Percentiles rank a stretch among this genome's conserved stretches.
These are phyloP conservation scores for Fusarium napiforme DNA, from an alignment of 2,329 filamentous ascomycete species.

Conservation along the genomic window DNA sequence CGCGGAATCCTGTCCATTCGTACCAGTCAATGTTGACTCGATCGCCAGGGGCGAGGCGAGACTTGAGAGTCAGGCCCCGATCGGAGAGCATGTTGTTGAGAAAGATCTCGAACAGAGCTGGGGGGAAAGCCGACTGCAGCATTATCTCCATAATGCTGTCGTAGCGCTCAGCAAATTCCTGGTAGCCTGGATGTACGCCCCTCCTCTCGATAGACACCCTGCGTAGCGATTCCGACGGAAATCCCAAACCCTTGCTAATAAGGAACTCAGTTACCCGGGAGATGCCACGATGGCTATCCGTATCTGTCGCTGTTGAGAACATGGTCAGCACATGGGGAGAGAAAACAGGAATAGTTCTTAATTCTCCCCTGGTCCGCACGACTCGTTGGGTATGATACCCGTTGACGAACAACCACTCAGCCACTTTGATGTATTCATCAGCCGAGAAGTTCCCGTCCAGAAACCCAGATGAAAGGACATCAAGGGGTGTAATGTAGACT, in stretches of 20 bases:
- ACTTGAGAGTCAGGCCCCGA: background rate
- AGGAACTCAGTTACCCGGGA: background rate
- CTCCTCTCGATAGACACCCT: background rate
- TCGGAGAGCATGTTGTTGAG: background rate
- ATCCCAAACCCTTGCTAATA: background rate
- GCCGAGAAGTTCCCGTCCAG: background rate
- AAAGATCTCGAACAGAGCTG: background rate
- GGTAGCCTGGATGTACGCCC: background rate
- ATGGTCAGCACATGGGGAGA: background rate
- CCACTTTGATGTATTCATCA: background rate
- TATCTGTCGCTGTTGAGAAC: background rate
- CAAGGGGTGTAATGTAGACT: background rate
- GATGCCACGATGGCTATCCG: background rate
- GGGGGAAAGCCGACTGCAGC: background rate
- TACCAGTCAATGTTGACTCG: too few relatives aligned
- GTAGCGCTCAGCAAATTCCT: fast-evolving
- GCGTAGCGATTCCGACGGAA: background rate
- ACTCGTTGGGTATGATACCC: too few relatives aligned
- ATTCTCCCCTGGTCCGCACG: too few relatives aligned
- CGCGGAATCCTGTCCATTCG: fast-evolving
- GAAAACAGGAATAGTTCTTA: too few relatives aligned
- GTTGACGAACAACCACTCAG: too few relatives aligned
- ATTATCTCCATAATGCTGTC: background rate
- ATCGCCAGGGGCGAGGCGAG: background rate
- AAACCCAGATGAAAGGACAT: background rate